Evolutionary conservation across 2,329 filamentous ascomycete species (phyloP).

Genomic region (Lasiodiplodia citricola): DNA sequence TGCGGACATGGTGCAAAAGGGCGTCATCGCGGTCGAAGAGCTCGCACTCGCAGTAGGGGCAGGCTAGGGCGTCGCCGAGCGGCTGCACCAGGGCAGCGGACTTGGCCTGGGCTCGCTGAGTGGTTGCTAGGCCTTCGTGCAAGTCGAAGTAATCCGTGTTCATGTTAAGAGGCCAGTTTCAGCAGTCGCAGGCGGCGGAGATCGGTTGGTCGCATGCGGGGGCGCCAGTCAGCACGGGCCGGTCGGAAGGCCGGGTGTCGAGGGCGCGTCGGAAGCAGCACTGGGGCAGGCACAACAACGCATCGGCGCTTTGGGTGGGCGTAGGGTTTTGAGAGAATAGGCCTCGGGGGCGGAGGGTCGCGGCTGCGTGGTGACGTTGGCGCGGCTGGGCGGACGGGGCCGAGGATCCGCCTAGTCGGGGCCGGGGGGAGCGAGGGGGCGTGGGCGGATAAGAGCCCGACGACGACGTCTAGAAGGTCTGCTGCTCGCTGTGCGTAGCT

Average conservation of each 20-base stretch:
- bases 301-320: slow-evolving; percentile 7
- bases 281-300: slow-evolving; percentile 5
- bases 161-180: slow-evolving; percentile 21
- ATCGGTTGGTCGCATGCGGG: slow-evolving; percentile 14
- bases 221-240: slow-evolving; percentile 12
- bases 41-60: slow-evolving; percentile 38
- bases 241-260: slow-evolving; percentile 2
- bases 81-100: slow-evolving; percentile 7
- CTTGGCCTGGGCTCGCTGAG: slow-evolving; percentile 21
- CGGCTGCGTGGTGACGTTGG: slow-evolving; percentile 16
- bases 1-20: slow-evolving; percentile 35
- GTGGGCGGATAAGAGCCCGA: slow-evolving; percentile 7
- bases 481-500: background rate
- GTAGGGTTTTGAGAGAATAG: slow-evolving; percentile 7
- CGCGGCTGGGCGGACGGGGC: slow-evolving; percentile 10
- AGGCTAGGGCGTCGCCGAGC: slow-evolving; percentile 27
- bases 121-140: slow-evolving; percentile 2
- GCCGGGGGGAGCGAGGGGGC: background rate
- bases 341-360: background rate
- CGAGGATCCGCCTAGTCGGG: slow-evolving; percentile 17
- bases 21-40: slow-evolving; percentile 39
- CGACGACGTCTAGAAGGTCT: background rate
- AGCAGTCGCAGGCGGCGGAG: slow-evolving; percentile 17
- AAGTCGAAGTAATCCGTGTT: slow-evolving; percentile 20
- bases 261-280: background rate